These are phyloP conservation scores for Heritiera littoralis DNA, from an alignment of 345 rosid genomes.

Conservation along the genomic window DNA sequence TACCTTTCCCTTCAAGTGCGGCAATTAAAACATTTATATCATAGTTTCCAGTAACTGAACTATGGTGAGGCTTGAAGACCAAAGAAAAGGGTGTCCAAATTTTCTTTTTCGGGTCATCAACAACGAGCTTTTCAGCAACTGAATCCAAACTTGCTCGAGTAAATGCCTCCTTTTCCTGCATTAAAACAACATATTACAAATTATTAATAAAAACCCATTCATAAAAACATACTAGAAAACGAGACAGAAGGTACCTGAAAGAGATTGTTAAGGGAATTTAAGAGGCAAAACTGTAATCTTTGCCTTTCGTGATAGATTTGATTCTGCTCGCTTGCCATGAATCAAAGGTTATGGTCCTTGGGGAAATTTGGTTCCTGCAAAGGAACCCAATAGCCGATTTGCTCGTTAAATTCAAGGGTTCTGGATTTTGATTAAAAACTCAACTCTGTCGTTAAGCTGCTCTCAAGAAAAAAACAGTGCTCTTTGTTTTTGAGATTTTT, in stretches of 20 bases:
- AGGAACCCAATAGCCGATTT: background rate
- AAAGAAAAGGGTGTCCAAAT: slow-evolving; percentile 72
- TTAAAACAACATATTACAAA: background rate
- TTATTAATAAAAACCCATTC: slow-evolving; percentile 3
- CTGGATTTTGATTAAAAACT: background rate
- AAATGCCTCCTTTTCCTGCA: slow-evolving; percentile 68
- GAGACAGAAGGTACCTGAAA: slow-evolving; percentile 59
- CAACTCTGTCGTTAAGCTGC: background rate
- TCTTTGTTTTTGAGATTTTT: background rate
- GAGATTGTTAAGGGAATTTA: slow-evolving; percentile 88
- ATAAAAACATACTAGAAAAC: background rate
- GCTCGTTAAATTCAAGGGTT: slow-evolving; percentile 4
- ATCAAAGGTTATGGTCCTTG: background rate
- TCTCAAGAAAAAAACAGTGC: background rate
- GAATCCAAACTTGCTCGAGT: slow-evolving; percentile 58
- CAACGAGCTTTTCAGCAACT: slow-evolving; percentile 60
- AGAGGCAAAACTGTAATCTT: slow-evolving; percentile 76
- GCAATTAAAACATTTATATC: slow-evolving; percentile 81
- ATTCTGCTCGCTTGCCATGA: slow-evolving; percentile 44
- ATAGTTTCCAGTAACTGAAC: slow-evolving; percentile 75
- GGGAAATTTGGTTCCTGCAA: background rate
- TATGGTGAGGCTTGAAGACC: slow-evolving; percentile 81
- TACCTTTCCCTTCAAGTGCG: slow-evolving; percentile 67
- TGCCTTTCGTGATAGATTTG: slow-evolving; percentile 79
- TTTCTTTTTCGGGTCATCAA: slow-evolving; percentile 54